A percentile compares a stretch with the other conserved stretches of the same genome.
Evolutionary conservation across 1,139 yeast species (phyloP).

Genomic region (Pichia sp.): DNA sequence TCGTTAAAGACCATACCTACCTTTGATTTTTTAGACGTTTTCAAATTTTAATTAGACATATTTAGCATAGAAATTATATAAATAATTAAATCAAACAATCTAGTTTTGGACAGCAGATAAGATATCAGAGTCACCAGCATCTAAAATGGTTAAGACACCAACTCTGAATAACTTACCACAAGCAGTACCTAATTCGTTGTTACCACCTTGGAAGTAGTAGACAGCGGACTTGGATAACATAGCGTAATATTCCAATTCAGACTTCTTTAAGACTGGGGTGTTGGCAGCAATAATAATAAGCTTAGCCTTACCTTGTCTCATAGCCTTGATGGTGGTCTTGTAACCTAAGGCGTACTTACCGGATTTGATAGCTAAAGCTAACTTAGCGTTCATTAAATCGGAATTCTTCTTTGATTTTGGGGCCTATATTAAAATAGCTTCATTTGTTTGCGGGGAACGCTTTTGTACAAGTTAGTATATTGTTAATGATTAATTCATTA

Average conservation of each 20-base stretch:
- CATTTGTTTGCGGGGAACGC: neutral
- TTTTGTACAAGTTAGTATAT: slow-evolving; percentile 4
- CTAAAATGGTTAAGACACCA: slow-evolving; percentile 92
- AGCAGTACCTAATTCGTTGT: slow-evolving; percentile 99
- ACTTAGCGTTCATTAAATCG: slow-evolving; percentile 97
- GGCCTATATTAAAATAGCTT: slow-evolving; percentile 47
- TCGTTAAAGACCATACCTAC: too few relatives aligned
- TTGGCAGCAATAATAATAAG: slow-evolving; percentile 96
- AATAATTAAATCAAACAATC: neutral
- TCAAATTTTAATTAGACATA: too few relatives aligned
- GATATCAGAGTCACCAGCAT: slow-evolving; percentile 99
- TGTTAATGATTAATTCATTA: neutral
- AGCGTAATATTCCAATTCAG: slow-evolving; percentile 99
- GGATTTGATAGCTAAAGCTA: slow-evolving; percentile 96
- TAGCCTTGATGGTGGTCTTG: slow-evolving; percentile 97
- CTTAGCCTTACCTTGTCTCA: slow-evolving; percentile 99
- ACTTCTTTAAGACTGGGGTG: slow-evolving; percentile 99
- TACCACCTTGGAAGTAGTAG: slow-evolving; percentile 99
- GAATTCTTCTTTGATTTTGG: slow-evolving; percentile 79
- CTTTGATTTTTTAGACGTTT: too few relatives aligned
- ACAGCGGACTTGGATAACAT: slow-evolving; percentile 98
- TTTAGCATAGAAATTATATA: too few relatives aligned
- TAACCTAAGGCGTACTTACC: slow-evolving; percentile 99
- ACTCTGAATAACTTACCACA: slow-evolving; percentile 99
- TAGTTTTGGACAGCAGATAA: slow-evolving; percentile 34